Conservation (phyloP, 2,329 filamentous ascomycete species). For the Endothia cerciana region DNA sequence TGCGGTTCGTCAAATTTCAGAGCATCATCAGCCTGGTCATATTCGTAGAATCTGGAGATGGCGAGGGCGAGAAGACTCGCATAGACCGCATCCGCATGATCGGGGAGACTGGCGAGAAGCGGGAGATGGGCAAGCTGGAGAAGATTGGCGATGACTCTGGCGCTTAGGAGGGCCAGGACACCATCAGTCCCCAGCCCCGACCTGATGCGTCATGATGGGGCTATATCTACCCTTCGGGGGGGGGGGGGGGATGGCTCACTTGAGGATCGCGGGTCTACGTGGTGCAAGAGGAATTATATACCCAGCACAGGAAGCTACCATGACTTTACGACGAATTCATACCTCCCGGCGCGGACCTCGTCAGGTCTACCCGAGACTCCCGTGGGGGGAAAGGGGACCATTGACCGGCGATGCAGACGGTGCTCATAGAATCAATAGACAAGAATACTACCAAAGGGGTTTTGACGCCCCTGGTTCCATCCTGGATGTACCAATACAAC, state of each 20-base stretch:
- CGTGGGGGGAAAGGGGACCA: no score
- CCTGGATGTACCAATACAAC: no score
- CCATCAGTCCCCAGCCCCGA: slow-evolving; percentile 1
- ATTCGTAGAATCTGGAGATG: slow-evolving; percentile 86
- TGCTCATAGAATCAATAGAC: slow-evolving; percentile 2
- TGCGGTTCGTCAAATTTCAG: slow-evolving; percentile 98
- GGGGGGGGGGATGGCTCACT: neutral
- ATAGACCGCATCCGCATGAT: slow-evolving; percentile 79
- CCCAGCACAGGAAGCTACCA: slow-evolving; percentile 10
- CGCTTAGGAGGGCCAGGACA: slow-evolving; percentile 48
- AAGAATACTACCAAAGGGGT: neutral
- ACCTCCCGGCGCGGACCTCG: neutral
- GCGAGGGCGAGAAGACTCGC: slow-evolving; percentile 81
- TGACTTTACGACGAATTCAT: slow-evolving; percentile 10
- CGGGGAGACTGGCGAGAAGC: slow-evolving; percentile 88
- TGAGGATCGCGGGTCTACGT: slow-evolving; percentile 8
- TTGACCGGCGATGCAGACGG: no score
- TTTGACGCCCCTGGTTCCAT: neutral
- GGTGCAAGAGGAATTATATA: neutral
- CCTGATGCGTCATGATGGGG: slow-evolving; percentile 7
- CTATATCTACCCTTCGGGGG: neutral
- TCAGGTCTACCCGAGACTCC: neutral
- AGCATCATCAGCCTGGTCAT: slow-evolving; percentile 84
- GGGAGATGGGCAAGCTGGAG: slow-evolving; percentile 91
- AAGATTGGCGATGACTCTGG: slow-evolving; percentile 82